Evolutionary conservation across 768 basidiomycete genomes (phyloP).

Genomic region (Pleurotus pulmonarius): DNA sequence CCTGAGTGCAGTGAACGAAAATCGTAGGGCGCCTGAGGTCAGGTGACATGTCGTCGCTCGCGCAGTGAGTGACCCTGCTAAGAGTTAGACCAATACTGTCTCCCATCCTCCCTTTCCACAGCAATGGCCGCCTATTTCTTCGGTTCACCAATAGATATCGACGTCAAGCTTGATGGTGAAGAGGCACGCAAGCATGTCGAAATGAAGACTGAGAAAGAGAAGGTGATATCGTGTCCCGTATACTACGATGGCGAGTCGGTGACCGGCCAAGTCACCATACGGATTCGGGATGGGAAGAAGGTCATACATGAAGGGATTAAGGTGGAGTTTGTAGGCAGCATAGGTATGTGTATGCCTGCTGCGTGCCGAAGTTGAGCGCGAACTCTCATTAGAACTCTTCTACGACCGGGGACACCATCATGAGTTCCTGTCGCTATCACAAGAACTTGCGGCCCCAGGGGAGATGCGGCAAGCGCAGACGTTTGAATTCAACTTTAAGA

Average conservation of each 20-base stretch:
- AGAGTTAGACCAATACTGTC: neutral
- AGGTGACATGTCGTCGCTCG: too few species aligned
- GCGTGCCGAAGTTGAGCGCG: neutral
- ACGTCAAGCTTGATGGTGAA: constrained; percentile 84
- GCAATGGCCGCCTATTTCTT: constrained; percentile 90
- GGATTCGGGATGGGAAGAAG: constrained; percentile 93
- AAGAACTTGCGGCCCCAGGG: constrained; percentile 93
- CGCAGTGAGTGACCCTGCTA: neutral
- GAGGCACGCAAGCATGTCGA: constrained; percentile 88
- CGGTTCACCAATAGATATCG: constrained; percentile 85
- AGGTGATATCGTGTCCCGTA: constrained; percentile 79
- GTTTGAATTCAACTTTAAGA: constrained; percentile 97
- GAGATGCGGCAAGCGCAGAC: constrained; percentile 97
- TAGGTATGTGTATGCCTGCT: constrained; percentile 52
- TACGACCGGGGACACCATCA: constrained; percentile 98
- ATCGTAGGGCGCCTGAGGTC: neutral
- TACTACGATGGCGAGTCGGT: constrained; percentile 97
- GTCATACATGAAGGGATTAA: constrained; percentile 95
- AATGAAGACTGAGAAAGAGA: constrained; percentile 86
- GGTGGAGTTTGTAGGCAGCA: constrained; percentile 95
- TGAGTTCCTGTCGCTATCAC: constrained; percentile 93
- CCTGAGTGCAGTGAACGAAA: neutral
- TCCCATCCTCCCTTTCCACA: neutral
- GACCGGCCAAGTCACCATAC: constrained; percentile 78
- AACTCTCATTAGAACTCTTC: constrained; percentile 65